Base-by-base conservation (phyloP, 2,329 filamentous ascomycete species). In the Aureobasidium leucospermi region DNA sequence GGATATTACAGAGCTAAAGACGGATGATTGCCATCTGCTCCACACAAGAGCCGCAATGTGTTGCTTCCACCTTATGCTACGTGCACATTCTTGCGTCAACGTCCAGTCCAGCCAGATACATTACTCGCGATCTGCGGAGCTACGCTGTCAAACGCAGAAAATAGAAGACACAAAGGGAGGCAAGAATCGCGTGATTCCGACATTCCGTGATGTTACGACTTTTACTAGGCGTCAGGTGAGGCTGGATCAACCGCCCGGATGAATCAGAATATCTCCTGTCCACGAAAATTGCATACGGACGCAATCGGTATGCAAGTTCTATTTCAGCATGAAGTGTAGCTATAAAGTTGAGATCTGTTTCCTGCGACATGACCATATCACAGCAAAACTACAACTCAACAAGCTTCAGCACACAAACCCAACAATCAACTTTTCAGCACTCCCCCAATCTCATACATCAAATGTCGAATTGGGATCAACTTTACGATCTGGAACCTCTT, bases 221-320 rank as follows among this genome's bases (percentile, higher is more conserved):
- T 42, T 31, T 32, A 34, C 55, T 36, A 29, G 52, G 28, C 32
- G 39, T 58, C 55, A 58, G 55, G 55, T 58, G 55, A 58, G 55
- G 43, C 6, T 43, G 28, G 15, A 28, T 34, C 41, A 45, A 31
- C 19, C 48, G 43, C 29, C 34, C 55, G 55, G 43, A 3, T 48
- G 39, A 48, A 47, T 8, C 19, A 41, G 32, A 11, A 38, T 41
- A n/a, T 58, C 55, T 58, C 55, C 43, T 58, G 55, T 58, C 31
- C 28, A 47, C 32, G 34, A 41, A 32, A 43, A 41, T 7, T 16
- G 6, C n/a, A 23, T 32, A 34, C 42, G 42, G 55, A 58, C 28
- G 31, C 38, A 58, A 45, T 46, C 52, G 52, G 52, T 46, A 57
- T 36, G 38, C 31, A 29, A 6, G 15, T 42, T 28, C 52, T 19